Base-by-base conservation (phyloP, 306 rosid species). In the Delonix regia region DNA sequence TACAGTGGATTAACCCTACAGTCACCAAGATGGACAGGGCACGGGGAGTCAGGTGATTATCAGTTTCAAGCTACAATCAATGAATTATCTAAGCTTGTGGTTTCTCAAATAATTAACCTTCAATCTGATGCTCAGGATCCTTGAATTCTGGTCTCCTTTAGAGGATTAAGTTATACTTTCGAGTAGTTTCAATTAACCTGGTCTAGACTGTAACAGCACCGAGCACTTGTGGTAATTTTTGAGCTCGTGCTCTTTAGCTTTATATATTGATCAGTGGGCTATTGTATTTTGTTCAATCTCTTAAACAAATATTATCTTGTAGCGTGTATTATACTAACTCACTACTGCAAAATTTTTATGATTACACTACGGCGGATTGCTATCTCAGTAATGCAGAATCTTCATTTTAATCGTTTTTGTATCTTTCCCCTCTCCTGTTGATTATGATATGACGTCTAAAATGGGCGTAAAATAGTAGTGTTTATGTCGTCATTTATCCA, bases 61-160 rank as follows among this genome's bases (percentile, higher is more conserved):
- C 92, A 85, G 74, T 84, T 86, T 81, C 90, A 90, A 85, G 97
- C 90, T 62, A 97, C 93, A 59, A 85, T 95, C 87, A 85, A 71
- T 69, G 99, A 91, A 85, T 78, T 93, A 47, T 87, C 98, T 45
- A 92, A 83, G 87, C 87, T 91, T 73, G 82, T 95, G 86, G 85
- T 89, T 71, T 91, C 96, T 72, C 92, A 86, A 69, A 87, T 93
- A 80, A 68, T 93, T 87, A 88, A 95, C 80, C 78, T 91, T 79
- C 97, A 91, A 69, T 22, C 94, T 27, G 97, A 92, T 68, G 56
- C 83, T 38, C 94, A 82, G 63, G 96, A 93, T 77, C 83, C 84
- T 25, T 88, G 76, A 85, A 66, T 78, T 49, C 51, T 61, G 48
- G 13, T 79, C 62, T 74, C 62, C 44, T 41, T 18, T 73, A 60